phyloP scores from a whole-genome alignment of 306 rosid species.

The Carpinus fangiana region DNA sequence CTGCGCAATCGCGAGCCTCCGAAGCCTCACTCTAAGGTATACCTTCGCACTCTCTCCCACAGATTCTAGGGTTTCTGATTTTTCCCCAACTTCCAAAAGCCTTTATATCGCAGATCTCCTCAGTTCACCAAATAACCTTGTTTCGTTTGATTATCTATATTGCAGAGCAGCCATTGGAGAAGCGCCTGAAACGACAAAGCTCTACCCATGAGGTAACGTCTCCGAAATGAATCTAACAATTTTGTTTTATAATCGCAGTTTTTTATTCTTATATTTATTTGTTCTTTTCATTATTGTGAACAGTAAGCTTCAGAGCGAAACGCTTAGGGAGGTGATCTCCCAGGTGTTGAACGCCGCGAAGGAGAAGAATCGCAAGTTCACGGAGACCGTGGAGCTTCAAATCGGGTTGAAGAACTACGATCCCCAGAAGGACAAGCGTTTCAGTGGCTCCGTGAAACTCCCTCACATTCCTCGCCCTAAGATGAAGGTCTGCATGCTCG shows the following conservation, averaged over 20 bases:
- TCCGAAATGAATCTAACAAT: background rate
- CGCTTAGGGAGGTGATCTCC: slow-evolving; percentile 47
- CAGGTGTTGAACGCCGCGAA: slow-evolving; percentile 29
- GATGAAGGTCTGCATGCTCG: slow-evolving; percentile 91
- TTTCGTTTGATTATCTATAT: background rate
- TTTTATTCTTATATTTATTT: background rate
- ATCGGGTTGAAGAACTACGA: slow-evolving; percentile 83
- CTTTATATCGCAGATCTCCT: background rate
- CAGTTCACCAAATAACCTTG: background rate
- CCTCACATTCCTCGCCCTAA: slow-evolving; percentile 88
- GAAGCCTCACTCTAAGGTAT: background rate
- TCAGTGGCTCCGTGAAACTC: slow-evolving; percentile 78
- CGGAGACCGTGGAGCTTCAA: slow-evolving; percentile 82
- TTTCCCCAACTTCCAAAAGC: background rate
- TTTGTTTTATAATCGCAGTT: background rate
- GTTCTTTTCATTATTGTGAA: background rate
- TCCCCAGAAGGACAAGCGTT: slow-evolving; percentile 89
- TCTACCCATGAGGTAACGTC: slow-evolving; percentile 33
- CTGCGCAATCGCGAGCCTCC: background rate
- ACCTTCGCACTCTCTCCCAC: background rate
- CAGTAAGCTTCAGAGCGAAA: slow-evolving; percentile 57
- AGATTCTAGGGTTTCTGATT: background rate
- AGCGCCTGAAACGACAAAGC: slow-evolving; percentile 6
- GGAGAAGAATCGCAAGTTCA: slow-evolving; percentile 49
- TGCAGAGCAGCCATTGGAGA: background rate